These are phyloP conservation scores for Coelastrella sp. DNA, from an alignment of 139 green algal species.

Conservation along the genomic window DNA sequence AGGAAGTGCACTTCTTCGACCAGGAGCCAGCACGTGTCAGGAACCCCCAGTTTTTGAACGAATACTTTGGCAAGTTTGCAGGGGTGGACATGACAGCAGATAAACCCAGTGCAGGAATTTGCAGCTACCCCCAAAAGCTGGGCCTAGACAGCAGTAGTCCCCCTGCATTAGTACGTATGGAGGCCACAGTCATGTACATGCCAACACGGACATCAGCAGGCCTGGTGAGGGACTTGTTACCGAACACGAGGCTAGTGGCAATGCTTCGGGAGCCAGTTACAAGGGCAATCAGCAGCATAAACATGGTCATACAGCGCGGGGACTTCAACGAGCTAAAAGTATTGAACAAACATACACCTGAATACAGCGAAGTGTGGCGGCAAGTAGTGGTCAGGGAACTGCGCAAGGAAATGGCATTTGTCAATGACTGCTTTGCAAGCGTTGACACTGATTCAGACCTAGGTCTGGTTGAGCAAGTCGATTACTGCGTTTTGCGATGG, in stretches of 20 bases:
- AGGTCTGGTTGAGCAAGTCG: background rate
- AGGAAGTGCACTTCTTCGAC: slow-evolving; percentile 14
- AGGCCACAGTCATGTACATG: slow-evolving; percentile 27
- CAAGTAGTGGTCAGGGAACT: background rate
- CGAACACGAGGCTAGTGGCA: background rate
- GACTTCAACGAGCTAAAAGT: background rate
- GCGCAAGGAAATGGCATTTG: background rate
- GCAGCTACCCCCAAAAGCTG: slow-evolving; percentile 7
- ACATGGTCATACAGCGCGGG: slow-evolving; percentile 11
- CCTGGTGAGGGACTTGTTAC: background rate
- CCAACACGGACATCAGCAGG: background rate
- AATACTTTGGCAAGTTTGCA: slow-evolving; percentile 14
- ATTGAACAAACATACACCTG: background rate
- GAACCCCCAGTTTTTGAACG: background rate
- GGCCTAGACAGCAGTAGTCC: background rate
- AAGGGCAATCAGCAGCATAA: background rate
- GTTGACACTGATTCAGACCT: background rate
- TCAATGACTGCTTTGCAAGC: background rate
- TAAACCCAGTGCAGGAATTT: background rate
- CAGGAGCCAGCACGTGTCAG: background rate
- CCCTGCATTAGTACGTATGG: slow-evolving; percentile 16
- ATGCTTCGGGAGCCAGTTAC: slow-evolving; percentile 29
- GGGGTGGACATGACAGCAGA: background rate
- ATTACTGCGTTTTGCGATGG: background rate
- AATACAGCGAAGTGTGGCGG: background rate